Evolutionary conservation across 1,284 basidiomycete genomes (phyloP).

Genomic region (Malassezia slooffiae): DNA sequence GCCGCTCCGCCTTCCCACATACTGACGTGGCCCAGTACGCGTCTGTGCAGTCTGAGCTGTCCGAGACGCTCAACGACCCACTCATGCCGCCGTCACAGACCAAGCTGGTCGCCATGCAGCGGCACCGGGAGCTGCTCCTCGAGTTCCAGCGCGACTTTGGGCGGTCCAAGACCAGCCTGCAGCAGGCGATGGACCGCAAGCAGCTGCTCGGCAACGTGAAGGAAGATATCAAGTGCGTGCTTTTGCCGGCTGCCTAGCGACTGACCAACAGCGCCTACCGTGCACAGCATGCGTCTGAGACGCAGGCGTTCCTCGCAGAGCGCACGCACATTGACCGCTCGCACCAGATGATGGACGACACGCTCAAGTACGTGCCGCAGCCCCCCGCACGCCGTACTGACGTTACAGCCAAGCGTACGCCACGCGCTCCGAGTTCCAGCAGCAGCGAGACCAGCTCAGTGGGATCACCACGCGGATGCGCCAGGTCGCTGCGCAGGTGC

Average conservation of each 20-base stretch:
- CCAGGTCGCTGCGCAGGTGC: constrained; percentile 60
- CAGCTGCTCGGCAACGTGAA: constrained; percentile 81
- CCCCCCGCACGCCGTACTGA: no score
- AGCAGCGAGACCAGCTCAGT: constrained; percentile 64
- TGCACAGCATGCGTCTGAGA: constrained; percentile 58
- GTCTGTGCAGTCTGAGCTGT: constrained; percentile 43
- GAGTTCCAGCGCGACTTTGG: constrained; percentile 67
- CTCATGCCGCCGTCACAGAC: constrained; percentile 66
- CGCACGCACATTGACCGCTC: constrained; percentile 78
- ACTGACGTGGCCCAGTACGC: constrained; percentile 28
- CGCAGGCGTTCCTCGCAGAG: constrained; percentile 77
- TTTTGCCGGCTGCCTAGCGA: constrained; percentile 1
- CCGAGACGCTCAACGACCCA: constrained; percentile 59
- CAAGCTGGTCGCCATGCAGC: constrained; percentile 75
- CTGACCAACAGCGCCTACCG: constrained; percentile 58
- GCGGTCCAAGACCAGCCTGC: constrained; percentile 48
- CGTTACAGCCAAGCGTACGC: constrained; percentile 99
- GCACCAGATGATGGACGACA: constrained; percentile 85
- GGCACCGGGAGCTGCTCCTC: constrained; percentile 76
- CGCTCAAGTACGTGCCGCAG: constrained; percentile 59
- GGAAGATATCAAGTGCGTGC: constrained; percentile 78
- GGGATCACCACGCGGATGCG: constrained; percentile 73
- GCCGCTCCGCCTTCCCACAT: no score
- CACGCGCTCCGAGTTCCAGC: constrained; percentile 83
- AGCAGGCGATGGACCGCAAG: constrained; percentile 69